Evolutionary conservation across 495 filamentous ascomycete genomes (phyloP).

Genomic region (Neurospora pannonica): DNA sequence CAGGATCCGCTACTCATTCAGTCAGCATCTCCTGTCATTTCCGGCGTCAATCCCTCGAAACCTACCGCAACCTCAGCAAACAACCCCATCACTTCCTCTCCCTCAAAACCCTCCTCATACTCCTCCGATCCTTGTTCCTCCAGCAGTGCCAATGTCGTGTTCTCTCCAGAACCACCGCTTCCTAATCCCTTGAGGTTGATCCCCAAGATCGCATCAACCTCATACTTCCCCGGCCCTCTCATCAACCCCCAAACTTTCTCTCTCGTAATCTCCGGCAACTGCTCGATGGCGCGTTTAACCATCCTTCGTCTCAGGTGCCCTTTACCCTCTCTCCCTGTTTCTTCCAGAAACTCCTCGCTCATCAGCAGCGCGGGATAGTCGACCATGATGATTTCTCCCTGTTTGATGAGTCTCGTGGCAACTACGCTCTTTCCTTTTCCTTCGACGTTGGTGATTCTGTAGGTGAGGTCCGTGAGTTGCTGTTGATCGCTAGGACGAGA

Average conservation of each 20-base stretch:
- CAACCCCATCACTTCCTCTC: conserved; percentile 24
- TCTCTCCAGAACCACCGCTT: neutral
- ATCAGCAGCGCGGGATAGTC: conserved; percentile 29
- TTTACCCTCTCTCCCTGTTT: neutral
- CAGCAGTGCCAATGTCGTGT: neutral
- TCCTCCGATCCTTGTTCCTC: neutral
- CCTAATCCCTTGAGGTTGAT: conserved; percentile 27
- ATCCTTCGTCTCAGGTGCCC: conserved; percentile 22
- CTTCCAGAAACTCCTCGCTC: conserved; percentile 21
- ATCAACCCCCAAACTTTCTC: conserved; percentile 4
- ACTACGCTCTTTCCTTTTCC: conserved; percentile 30
- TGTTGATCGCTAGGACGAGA: neutral
- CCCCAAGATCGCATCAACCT: conserved; percentile 31
- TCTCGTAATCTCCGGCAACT: conserved; percentile 23
- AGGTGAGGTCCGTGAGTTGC: conserved; percentile 5
- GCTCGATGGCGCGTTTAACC: conserved; percentile 24
- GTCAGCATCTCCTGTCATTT: neutral
- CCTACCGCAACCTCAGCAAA: conserved; percentile 30
- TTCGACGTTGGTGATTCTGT: conserved; percentile 17
- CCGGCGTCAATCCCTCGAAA: too few relatives aligned
- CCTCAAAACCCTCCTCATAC: neutral
- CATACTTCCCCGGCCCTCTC: conserved; percentile 15
- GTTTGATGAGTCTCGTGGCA: conserved; percentile 22
- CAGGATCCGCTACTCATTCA: conserved; percentile 23
- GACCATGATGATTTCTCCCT: conserved; percentile 29